A percentile compares a stretch with the other conserved stretches of the same genome.
Evolutionary conservation across 1,284 basidiomycete species (phyloP).

Genomic region (Polyporus tsugae): DNA sequence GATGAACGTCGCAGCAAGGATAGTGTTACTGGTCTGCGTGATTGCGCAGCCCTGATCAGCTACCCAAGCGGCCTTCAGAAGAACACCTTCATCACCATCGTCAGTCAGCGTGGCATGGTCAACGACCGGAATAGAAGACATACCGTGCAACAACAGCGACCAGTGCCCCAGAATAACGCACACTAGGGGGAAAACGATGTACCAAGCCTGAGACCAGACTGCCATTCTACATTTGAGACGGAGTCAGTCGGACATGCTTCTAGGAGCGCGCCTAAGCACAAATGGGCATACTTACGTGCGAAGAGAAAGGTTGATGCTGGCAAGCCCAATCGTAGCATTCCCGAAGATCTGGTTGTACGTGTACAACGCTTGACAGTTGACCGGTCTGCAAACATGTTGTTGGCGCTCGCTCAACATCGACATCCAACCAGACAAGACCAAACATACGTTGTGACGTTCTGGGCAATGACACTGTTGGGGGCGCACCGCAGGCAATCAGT

Average conservation of each 20-base stretch:
- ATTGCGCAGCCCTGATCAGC: slow-evolving; percentile 59
- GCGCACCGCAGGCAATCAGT: slow-evolving; percentile 21
- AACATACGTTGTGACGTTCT: slow-evolving; percentile 63
- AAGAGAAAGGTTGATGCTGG: slow-evolving; percentile 80
- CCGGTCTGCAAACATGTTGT: slow-evolving; percentile 48
- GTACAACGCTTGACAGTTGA: slow-evolving; percentile 75
- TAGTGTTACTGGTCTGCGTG: slow-evolving; percentile 59
- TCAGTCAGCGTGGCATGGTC: slow-evolving; percentile 11
- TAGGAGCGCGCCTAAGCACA: background rate
- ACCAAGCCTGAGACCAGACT: slow-evolving; percentile 70
- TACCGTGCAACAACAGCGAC: slow-evolving; percentile 79
- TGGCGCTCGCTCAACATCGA: background rate
- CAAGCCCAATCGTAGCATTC: slow-evolving; percentile 76
- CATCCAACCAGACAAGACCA: background rate
- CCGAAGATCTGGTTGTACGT: slow-evolving; percentile 77
- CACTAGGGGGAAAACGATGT: slow-evolving; percentile 61
- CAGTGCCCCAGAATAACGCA: slow-evolving; percentile 75
- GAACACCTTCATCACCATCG: slow-evolving; percentile 52
- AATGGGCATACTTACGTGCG: slow-evolving; percentile 63
- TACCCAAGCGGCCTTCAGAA: slow-evolving; percentile 66
- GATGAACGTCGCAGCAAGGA: slow-evolving; percentile 57
- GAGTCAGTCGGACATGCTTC: background rate
- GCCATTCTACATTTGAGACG: slow-evolving; percentile 62
- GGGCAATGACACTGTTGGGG: slow-evolving; percentile 56
- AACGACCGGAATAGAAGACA: slow-evolving; percentile 32